phyloP scores from a whole-genome alignment of 768 basidiomycete species.

The Dictyophora rubrovolvata region DNA sequence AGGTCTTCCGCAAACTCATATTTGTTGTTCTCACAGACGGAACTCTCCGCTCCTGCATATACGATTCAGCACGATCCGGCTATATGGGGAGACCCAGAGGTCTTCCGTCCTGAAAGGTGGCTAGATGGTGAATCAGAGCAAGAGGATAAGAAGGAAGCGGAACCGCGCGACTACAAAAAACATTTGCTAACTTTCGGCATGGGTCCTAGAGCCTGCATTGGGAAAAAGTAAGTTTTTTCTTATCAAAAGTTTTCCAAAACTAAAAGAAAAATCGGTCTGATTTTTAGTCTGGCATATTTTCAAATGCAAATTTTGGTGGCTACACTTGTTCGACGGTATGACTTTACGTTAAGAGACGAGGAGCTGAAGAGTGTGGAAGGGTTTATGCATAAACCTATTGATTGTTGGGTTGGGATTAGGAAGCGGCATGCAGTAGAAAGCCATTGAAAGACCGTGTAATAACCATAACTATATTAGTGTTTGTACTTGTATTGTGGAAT shows the following conservation, averaged over 20 bases:
- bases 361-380: slow-evolving; percentile 10
- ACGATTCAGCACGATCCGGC: slow-evolving; percentile 23
- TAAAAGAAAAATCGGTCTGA: not conserved
- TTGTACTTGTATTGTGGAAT: too few species aligned
- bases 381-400: slow-evolving; percentile 14
- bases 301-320: slow-evolving; percentile 13
- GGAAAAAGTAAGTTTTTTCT: slow-evolving; percentile 6
- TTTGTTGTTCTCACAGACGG: slow-evolving; percentile 14
- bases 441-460: not conserved
- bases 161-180: slow-evolving; percentile 10
- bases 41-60: slow-evolving; percentile 27
- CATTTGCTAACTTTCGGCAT: slow-evolving; percentile 25
- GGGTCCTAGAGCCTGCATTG: slow-evolving; percentile 22
- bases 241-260: not conserved
- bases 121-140: slow-evolving; percentile 14
- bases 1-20: not conserved
- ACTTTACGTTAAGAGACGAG: slow-evolving; percentile 8
- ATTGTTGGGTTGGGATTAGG: slow-evolving; percentile 6
- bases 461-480: too few species aligned
- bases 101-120: slow-evolving; percentile 29
- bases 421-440: not conserved
- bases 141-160: not conserved
- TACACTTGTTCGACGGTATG: slow-evolving; percentile 11
- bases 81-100: slow-evolving; percentile 26
- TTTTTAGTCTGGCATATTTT: slow-evolving; percentile 10